These are phyloP conservation scores for Botrytis medusae DNA, from an alignment of 2,329 filamentous ascomycete species.

Conservation along the genomic window DNA sequence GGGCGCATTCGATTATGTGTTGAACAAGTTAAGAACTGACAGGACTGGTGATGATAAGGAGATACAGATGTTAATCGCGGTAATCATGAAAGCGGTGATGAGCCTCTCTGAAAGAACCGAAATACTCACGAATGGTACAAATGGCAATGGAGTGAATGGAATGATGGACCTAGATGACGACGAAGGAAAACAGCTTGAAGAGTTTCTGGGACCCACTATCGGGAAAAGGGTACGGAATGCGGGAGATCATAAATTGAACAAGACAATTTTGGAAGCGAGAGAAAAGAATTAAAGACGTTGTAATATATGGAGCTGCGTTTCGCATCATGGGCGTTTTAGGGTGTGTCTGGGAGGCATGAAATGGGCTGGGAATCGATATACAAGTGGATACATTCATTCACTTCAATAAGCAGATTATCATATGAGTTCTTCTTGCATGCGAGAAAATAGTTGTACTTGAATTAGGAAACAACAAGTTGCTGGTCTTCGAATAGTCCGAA, in stretches of 20 bases:
- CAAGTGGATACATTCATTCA: neutral
- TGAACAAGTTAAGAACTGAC: slow-evolving; percentile 56
- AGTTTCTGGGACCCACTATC: slow-evolving; percentile 37
- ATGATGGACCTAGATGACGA: slow-evolving; percentile 20
- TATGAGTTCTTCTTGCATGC: neutral
- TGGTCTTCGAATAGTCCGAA: neutral
- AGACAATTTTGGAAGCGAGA: slow-evolving; percentile 32
- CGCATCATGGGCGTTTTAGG: slow-evolving; percentile 10
- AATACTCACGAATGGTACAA: slow-evolving; percentile 28
- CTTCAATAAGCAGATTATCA: neutral
- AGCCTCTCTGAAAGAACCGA: slow-evolving; percentile 48
- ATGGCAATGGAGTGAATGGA: slow-evolving; percentile 14
- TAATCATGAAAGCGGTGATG: slow-evolving; percentile 56
- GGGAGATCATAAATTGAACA: slow-evolving; percentile 35
- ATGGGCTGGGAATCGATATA: neutral
- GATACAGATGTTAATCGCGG: slow-evolving; percentile 58
- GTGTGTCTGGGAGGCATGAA: neutral
- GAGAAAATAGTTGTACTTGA: neutral
- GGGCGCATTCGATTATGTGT: slow-evolving; percentile 60
- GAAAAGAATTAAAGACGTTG: slow-evolving; percentile 12
- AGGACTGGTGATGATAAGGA: slow-evolving; percentile 53
- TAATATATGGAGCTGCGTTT: neutral
- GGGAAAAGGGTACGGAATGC: slow-evolving; percentile 34
- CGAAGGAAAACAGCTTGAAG: slow-evolving; percentile 33
- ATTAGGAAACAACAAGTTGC: neutral